Conservation (phyloP, 805 yeast species). For the Cyberlindnera petersonii region DNA sequence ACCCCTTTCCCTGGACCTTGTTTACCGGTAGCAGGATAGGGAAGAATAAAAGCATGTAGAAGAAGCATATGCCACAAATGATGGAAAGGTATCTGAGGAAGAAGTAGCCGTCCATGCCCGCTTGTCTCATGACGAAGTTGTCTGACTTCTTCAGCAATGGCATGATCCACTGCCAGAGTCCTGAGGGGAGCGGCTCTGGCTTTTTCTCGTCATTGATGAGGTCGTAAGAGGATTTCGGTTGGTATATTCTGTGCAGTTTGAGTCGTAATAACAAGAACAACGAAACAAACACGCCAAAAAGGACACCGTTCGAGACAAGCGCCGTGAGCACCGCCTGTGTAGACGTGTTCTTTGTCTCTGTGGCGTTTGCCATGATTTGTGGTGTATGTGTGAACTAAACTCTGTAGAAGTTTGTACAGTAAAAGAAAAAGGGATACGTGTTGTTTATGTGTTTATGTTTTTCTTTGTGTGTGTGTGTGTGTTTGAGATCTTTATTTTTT, state of each 20-base stretch:
- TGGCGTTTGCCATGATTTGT: slow-evolving; percentile 12
- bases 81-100: slow-evolving; percentile 73
- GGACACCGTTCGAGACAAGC: slow-evolving; percentile 58
- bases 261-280: slow-evolving; percentile 65
- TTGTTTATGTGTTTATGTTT: too few relatives aligned
- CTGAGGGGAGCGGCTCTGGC: slow-evolving; percentile 72
- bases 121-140: slow-evolving; percentile 72
- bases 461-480: too few relatives aligned
- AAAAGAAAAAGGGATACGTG: neutral
- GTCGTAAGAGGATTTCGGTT: slow-evolving; percentile 71
- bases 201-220: slow-evolving; percentile 55
- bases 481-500: too few relatives aligned
- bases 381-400: neutral
- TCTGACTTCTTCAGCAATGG: slow-evolving; percentile 65
- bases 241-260: slow-evolving; percentile 68
- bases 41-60: slow-evolving; percentile 52
- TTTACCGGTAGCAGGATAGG: slow-evolving; percentile 81
- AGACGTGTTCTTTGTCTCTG: slow-evolving; percentile 40
- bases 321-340: slow-evolving; percentile 75
- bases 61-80: slow-evolving; percentile 47
- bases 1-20: slow-evolving; percentile 60
- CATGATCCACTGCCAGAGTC: slow-evolving; percentile 65
- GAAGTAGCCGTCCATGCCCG: slow-evolving; percentile 93
- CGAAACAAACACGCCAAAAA: slow-evolving; percentile 58
- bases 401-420: neutral